Evolutionary conservation across 192 early-diverging fungal genomes (phyloP), one percentile per base, ranked within the genome.

Genomic region (Kappamyces sp.): DNA sequence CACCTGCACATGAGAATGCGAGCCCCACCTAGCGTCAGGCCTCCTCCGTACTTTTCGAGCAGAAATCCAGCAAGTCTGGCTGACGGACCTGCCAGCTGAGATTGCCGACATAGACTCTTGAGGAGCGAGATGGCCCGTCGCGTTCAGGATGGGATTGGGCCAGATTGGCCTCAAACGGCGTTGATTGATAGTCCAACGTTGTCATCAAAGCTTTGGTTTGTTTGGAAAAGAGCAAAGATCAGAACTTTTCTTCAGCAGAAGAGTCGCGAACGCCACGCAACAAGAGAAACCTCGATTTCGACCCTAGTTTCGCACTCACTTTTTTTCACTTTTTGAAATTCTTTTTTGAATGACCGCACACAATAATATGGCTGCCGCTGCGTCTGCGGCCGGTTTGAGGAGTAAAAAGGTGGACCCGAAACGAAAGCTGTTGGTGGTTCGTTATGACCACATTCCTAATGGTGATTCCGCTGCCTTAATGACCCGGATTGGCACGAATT

Each of bases 341-440:
- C 43, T 12, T 14, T 11, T 45, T 11, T 45, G 43, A 45, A 11
- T 14, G 9, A 45, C 43, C 11, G 14, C 11, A 45, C 14, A 14
- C 43, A 11, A 11, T 14, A 11, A 14, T 45, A 11, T 45, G 43
- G 9, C 14, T 11, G 9, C 9, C 43, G 43, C 14, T 14, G 11
- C 43, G 22, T 22, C 43, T 12, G 14, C 48, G 29, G 9, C 48
- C 12, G 55, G 59, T 52, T 59, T 76, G 33, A 35, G 73, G 59
- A 71, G 69, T 33, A 57, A 91, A 57, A 96, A 94, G 74, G 85
- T 98, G 69, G 91, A 93, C 72, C 72, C 79, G 55, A 90, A 90
- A 72, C 86, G 88, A 62, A 67, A 83, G 33, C 73, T 99, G 55
- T 81, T 79, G 45, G 88, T 99, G 48, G 86, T 81, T 67, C 84